These are phyloP conservation scores for Colletotrichum liaoningense DNA, from an alignment of 2,329 filamentous ascomycete genomes.

Conservation along the genomic window DNA sequence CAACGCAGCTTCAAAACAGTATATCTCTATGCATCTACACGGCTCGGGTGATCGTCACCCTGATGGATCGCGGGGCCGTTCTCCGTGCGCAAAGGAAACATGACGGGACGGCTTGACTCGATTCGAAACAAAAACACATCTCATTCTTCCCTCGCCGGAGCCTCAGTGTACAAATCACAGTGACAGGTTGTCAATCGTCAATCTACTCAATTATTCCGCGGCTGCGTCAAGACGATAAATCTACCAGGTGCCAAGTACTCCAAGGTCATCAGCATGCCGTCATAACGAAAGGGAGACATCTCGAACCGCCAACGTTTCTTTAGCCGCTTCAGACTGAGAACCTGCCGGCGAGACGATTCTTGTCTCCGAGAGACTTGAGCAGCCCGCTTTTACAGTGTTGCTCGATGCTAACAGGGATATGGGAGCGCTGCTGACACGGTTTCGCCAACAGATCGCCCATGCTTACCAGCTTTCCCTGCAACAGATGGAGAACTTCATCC, in stretches of 20 bases:
- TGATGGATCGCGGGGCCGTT: background rate
- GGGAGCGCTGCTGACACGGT: background rate
- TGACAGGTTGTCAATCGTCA: background rate
- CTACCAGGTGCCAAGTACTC: background rate
- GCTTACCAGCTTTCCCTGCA: background rate
- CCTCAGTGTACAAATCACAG: background rate
- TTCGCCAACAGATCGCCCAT: background rate
- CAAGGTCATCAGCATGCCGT: background rate
- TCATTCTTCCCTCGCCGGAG: background rate
- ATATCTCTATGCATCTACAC: background rate
- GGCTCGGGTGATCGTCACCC: slow-evolving; percentile 10
- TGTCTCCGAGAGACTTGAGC: slow-evolving; percentile 18
- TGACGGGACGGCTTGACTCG: slow-evolving; percentile 15
- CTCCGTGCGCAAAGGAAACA: slow-evolving; percentile 10
- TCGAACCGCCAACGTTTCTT: slow-evolving; percentile 10
- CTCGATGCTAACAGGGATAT: slow-evolving; percentile 1
- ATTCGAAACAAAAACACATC: slow-evolving; percentile 21
- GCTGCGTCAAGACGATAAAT: background rate
- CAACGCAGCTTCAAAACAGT: background rate
- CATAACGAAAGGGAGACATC: background rate
- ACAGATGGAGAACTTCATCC: background rate
- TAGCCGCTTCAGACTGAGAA: slow-evolving; percentile 3
- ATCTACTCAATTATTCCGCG: background rate
- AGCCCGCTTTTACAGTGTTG: background rate
- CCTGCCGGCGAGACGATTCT: slow-evolving; percentile 14